Evolutionary conservation across 1,139 yeast species (phyloP).

Genomic region (Meyerozyma sp.): DNA sequence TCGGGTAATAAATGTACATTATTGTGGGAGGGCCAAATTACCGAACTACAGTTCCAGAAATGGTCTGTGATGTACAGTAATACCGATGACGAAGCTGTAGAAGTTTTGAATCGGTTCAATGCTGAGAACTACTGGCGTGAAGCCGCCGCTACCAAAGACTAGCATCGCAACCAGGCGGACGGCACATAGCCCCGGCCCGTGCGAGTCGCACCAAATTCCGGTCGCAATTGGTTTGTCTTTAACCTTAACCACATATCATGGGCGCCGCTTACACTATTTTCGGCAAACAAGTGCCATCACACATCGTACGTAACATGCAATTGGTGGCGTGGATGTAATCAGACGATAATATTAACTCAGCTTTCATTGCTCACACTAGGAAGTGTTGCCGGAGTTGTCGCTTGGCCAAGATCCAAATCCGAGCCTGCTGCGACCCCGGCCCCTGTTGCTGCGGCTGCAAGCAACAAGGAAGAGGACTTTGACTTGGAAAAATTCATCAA

Average conservation of each 20-base stretch:
- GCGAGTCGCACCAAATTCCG: not conserved
- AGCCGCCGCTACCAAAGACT: conserved; percentile 17
- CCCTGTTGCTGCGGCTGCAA: conserved; percentile 20
- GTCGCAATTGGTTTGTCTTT: not conserved
- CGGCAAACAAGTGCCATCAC: conserved; percentile 63
- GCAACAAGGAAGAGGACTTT: conserved; percentile 45
- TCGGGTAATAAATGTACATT: conserved; percentile 45
- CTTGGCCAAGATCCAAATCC: conserved; percentile 33
- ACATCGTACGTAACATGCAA: conserved; percentile 42
- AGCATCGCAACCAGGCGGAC: not conserved
- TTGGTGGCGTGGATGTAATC: not conserved
- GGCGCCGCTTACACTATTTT: conserved; percentile 58
- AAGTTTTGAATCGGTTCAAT: conserved; percentile 44
- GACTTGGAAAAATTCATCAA: conserved; percentile 57
- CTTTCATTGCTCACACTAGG: conserved; percentile 43
- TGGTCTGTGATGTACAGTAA: conserved; percentile 55
- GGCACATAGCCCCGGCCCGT: not conserved
- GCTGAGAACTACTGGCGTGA: conserved; percentile 61
- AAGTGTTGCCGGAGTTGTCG: conserved; percentile 39
- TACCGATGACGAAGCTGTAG: conserved; percentile 51
- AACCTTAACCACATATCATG: conserved; percentile 28
- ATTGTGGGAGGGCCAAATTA: conserved; percentile 75
- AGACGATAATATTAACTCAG: conserved; percentile 13
- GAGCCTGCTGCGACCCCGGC: conserved; percentile 28
- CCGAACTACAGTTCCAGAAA: conserved; percentile 47